Base-by-base conservation (phyloP, 73 alveolate genomes). In the Paramecium biaurelia region DNA sequence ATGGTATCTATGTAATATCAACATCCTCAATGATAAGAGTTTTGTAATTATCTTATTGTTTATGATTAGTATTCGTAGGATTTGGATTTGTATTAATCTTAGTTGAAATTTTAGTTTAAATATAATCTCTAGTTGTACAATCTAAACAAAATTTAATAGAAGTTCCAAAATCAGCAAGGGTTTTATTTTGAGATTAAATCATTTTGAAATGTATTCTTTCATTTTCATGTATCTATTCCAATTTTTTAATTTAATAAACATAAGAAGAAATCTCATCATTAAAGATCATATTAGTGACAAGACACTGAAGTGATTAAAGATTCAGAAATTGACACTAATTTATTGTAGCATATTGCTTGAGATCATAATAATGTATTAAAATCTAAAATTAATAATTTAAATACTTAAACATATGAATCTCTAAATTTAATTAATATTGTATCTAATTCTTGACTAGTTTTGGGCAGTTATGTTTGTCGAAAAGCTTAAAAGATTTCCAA, bases 361-460 rank as follows among this genome's bases (percentile, higher is more conserved):
- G 45, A 67, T 67, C 84, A 67, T 67, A 67, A 67, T 67, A 67
- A 67, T 67, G 45, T 23, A 67, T 32, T 32, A 67, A 67, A 67
- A 67, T 67, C 84, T 67, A 67, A 26, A 38, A 67, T 21, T 15
- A 67, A 30, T 14, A 4, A 21, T 21, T 30, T 30, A 67, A 67
- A 26, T 59, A 67, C 84, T 32, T 30, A 30, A 12, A 67, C 84
- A 67, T 5, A 67, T 30, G 84, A 26, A 67, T 67, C 84, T 67
- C 38, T 24, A 32, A 67, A 67, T 67, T 32, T 67, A 26, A 67
- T 26, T 67, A 67, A 30, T 26, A 67, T 26, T 67, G 38, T 30
- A 67, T 67, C 84, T 26, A 67, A 32, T 67, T 67, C 84, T 21
- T 67, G 45, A 67, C 49, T 67, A 12, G 43, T 67, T 3, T 26